Conservation (phyloP, 2,329 filamentous ascomycete genomes). For the Alternaria solani region DNA sequence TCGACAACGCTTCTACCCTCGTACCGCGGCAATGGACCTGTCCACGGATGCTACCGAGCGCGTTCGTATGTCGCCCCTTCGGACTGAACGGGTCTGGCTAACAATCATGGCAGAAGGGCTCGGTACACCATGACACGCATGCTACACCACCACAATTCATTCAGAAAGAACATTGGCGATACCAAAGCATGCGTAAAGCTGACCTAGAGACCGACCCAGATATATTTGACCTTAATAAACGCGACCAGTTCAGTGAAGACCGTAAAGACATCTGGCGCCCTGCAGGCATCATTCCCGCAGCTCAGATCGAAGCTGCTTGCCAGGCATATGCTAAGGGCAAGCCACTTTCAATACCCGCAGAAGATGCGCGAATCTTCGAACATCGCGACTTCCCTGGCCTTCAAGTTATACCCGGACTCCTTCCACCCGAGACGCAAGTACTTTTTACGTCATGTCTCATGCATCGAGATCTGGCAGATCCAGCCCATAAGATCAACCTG, state of each 20-base stretch:
- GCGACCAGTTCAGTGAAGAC: slow-evolving; percentile 44
- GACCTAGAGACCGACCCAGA: slow-evolving; percentile 60
- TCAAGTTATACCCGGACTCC: slow-evolving; percentile 75
- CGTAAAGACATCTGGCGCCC: slow-evolving; percentile 38
- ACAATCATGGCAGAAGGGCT: slow-evolving; percentile 29
- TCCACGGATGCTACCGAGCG: slow-evolving; percentile 35
- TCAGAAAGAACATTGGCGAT: slow-evolving; percentile 53
- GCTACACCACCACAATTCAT: slow-evolving; percentile 48
- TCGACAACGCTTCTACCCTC: neutral
- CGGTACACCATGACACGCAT: slow-evolving; percentile 49
- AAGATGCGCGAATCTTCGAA: slow-evolving; percentile 47
- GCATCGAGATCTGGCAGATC: slow-evolving; percentile 78
- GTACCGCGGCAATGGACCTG: slow-evolving; percentile 30
- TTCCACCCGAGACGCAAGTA: slow-evolving; percentile 76
- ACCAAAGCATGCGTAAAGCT: slow-evolving; percentile 65
- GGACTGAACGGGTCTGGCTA: slow-evolving; percentile 31
- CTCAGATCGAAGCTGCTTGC: slow-evolving; percentile 42
- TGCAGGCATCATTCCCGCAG: slow-evolving; percentile 38
- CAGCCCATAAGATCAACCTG: slow-evolving; percentile 83
- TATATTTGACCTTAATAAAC: slow-evolving; percentile 53
- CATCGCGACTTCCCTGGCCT: slow-evolving; percentile 63
- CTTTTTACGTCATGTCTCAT: slow-evolving; percentile 76
- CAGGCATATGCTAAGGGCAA: slow-evolving; percentile 42
- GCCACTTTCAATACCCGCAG: slow-evolving; percentile 24
- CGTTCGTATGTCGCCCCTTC: slow-evolving; percentile 43